These are phyloP conservation scores for Breynia disticha DNA, from an alignment of 441 rosid genomes.

Conservation along the genomic window DNA sequence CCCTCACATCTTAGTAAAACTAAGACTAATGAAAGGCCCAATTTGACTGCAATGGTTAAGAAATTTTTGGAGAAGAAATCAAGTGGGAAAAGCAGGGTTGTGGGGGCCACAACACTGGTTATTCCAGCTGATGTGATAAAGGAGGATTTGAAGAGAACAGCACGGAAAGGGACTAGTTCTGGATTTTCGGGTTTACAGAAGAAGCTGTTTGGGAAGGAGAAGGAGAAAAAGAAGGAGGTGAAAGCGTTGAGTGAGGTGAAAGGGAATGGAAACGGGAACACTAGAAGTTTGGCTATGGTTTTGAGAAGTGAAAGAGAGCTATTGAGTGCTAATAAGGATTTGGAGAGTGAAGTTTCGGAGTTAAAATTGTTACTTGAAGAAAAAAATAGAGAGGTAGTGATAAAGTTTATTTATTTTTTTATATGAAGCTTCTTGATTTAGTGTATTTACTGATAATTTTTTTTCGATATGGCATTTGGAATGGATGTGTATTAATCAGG, in stretches of 20 bases:
- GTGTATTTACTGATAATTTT: too few species aligned
- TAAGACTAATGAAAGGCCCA: neutral
- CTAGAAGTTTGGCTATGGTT: conserved; percentile 89
- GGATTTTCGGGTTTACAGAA: conserved; percentile 46
- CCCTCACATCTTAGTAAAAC: neutral
- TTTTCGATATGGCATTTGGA: too few species aligned
- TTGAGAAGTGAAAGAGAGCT: conserved; percentile 91
- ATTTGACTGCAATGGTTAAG: conserved; percentile 11
- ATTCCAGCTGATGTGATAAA: conserved; percentile 55
- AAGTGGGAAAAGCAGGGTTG: neutral
- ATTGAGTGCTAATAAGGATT: conserved; percentile 57
- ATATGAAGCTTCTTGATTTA: too few species aligned
- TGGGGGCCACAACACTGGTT: conserved; percentile 20
- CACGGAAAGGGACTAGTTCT: conserved; percentile 28
- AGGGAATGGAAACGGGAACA: conserved; percentile 27
- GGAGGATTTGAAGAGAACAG: conserved; percentile 59
- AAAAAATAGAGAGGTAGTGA: conserved; percentile 55
- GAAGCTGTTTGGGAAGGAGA: conserved; percentile 68
- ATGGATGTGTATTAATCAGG: too few species aligned
- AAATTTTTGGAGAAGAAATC: conserved; percentile 7
- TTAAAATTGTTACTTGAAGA: conserved; percentile 46
- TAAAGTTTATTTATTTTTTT: too few species aligned
- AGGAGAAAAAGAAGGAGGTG: conserved; percentile 31
- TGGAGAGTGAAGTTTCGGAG: conserved; percentile 46
- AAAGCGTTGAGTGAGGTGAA: conserved; percentile 68